Evolutionary conservation across 768 basidiomycete genomes (phyloP), one percentile per base, ranked within the genome.

Genomic region (Suillus fuscotomentosus): DNA sequence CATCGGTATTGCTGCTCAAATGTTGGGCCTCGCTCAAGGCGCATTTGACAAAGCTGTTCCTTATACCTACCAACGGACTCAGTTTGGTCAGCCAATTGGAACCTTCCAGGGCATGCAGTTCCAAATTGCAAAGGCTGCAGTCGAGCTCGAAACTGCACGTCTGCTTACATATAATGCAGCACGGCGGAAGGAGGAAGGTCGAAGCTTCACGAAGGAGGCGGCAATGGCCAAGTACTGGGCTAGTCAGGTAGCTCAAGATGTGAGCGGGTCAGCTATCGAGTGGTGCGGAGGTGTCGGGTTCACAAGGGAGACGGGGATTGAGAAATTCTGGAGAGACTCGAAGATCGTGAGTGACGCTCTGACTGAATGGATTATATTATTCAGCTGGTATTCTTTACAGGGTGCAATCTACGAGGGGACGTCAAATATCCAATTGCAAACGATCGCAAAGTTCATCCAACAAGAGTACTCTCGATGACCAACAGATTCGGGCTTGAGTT

Each of bases 191-290:
- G 97, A 97, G 76, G 91, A 95, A 75, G 94, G 95, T 10, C 81
- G 82, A 72, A 71, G 79, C 34, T 99, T 99, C 77, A 88, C 89
- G 36, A 94, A 92, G 77, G 93, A 98, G 78, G 97, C 97, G 13
- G 97, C 97, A 2, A 97, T 98, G 93, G 97, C 97, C 59, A 99
- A 99, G 77, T 96, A 92, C 72, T 94, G 88, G 83, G 85, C 90
- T 27, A 94, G 94, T 65, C 84, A 91, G 24, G 87, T 99, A 7
- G 97, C 97, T 15, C 92, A 97, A 77, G 82, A 84, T 50, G 95
- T 97, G 2, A 84, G 90, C 11, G 95, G 97, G 8, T 78, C 83
- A 50, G 97, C 97, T 20, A 98, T 99, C 67, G 97, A 99, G 76
- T 98, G 96, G 97, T 88, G 90, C 1, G 97, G 95, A 48, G 96